These are phyloP conservation scores for Glycyrrhiza uralensis DNA, from an alignment of 306 rosid genomes.

Conservation along the genomic window DNA sequence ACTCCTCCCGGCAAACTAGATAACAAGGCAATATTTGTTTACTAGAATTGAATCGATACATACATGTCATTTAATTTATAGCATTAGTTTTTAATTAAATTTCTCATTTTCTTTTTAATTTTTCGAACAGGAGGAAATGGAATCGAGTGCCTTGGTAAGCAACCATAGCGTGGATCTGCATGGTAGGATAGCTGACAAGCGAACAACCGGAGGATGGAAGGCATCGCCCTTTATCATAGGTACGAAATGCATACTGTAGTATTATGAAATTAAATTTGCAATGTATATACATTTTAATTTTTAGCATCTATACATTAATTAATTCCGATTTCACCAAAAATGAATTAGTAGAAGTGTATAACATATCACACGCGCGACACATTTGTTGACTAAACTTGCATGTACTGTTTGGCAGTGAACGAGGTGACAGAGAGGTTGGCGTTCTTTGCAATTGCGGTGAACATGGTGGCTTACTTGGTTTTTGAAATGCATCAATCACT, in stretches of 20 bases:
- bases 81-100: not conserved
- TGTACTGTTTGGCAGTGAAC: slow-evolving; percentile 27
- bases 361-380: not conserved
- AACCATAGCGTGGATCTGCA: slow-evolving; percentile 43
- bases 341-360: not conserved
- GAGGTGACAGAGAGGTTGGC: slow-evolving; percentile 62
- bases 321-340: not conserved
- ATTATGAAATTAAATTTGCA: no score
- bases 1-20: not conserved
- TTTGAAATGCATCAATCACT: slow-evolving; percentile 44
- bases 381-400: not conserved
- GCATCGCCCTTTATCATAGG: slow-evolving; percentile 61
- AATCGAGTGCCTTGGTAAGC: slow-evolving; percentile 32
- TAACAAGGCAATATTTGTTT: not conserved
- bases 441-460: slow-evolving; percentile 47
- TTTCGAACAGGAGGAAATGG: slow-evolving; percentile 26
- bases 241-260: not conserved
- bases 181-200: slow-evolving; percentile 47
- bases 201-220: slow-evolving; percentile 59
- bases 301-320: not conserved
- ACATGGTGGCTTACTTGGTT: slow-evolving; percentile 50
- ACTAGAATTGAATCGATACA: not conserved
- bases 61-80: not conserved
- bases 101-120: not conserved
- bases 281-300: not conserved